Evolutionary conservation across 768 basidiomycete genomes (phyloP), one percentile per base, ranked within the genome.

Genomic region (Podaxis carcinomalis): DNA sequence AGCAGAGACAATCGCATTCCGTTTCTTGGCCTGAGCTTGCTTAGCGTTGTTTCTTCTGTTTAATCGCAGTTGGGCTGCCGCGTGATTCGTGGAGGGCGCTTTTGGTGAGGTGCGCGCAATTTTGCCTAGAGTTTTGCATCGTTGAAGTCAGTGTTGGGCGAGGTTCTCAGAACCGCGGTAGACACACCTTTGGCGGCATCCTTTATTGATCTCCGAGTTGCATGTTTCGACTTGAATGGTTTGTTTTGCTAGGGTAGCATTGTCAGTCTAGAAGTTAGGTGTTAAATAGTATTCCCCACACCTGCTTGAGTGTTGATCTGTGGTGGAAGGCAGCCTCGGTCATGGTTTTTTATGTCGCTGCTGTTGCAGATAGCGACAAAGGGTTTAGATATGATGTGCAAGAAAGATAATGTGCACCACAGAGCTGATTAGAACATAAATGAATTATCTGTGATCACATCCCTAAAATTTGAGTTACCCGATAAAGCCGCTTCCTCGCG

Each of bases 141-240:
- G 9, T 5, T 28, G 16, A 23, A 44, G 9, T 27, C n/a, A 49
- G 37, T 19, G 16, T 4, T 13, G 36, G 10, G 16, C 28, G 14
- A 16, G 32, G 16, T 5, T 14, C 23, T 11, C 3, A 16, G 7
- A 3, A 42, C 51, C 16, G 13, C 1, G 5, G 13, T 37, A 11
- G 51, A 55, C 68, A 37, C 47, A 87, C 94, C 95, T 80, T 96
- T 96, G 35, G 92, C 87, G 46, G 83, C 82, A 49, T 92, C 91
- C 73, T 90, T 94, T 40, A 97, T 68, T 0, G 90, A 80, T 1
- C 89, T 85, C 75, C 97, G 97, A 11, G 91, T 84, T 1, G 93
- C 84, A 78, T 95, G 92, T 70, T 87, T 91, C 1, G 93, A 93
- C 75, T 98, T 98, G 80, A 91, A 98, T 1, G 83, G 66, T 73